Percentiles rank a stretch among this genome's conserved stretches.
Evolutionary conservation across 2,329 filamentous ascomycete genomes (phyloP).

Genomic region (Canariomyces notabilis): DNA sequence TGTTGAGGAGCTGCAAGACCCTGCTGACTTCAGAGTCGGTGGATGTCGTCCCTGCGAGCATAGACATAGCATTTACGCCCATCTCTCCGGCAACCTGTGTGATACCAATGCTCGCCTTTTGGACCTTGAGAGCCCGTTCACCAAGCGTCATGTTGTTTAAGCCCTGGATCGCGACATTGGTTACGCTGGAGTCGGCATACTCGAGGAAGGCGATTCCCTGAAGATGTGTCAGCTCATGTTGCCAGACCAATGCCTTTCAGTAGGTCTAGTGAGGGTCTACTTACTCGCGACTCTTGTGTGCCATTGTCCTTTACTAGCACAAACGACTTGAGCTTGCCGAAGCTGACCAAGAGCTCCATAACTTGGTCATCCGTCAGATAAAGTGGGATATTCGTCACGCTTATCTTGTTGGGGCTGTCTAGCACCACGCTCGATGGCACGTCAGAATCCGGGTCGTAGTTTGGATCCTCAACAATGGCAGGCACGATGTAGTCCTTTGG

Average conservation of each 20-base stretch:
- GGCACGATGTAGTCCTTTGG: constrained; percentile 98
- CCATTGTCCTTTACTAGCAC: constrained; percentile 80
- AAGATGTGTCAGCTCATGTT: constrained; percentile 27
- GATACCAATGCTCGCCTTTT: constrained; percentile 84
- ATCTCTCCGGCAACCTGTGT: constrained; percentile 94
- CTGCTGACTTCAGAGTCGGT: constrained; percentile 72
- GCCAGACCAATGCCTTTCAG: neutral
- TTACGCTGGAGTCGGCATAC: constrained; percentile 72
- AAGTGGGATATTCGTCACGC: constrained; percentile 79
- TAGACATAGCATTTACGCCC: constrained; percentile 95
- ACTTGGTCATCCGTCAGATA: constrained; percentile 91
- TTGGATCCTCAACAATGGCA: constrained; percentile 65
- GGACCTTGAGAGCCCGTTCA: constrained; percentile 77
- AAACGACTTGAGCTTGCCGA: constrained; percentile 91
- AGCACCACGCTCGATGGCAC: constrained; percentile 75
- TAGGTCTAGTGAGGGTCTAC: constrained; percentile 29
- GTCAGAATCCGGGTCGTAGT: constrained; percentile 61
- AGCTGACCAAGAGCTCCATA: constrained; percentile 80
- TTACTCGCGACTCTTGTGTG: constrained; percentile 81
- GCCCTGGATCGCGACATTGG: constrained; percentile 82
- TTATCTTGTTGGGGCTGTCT: constrained; percentile 93
- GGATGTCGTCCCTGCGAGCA: constrained; percentile 86
- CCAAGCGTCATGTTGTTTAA: constrained; percentile 91
- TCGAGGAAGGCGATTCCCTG: constrained; percentile 97
- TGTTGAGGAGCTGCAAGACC: constrained; percentile 91